phyloP scores from a whole-genome alignment of 495 filamentous ascomycete genomes.

The Penicillium chermesinum region DNA sequence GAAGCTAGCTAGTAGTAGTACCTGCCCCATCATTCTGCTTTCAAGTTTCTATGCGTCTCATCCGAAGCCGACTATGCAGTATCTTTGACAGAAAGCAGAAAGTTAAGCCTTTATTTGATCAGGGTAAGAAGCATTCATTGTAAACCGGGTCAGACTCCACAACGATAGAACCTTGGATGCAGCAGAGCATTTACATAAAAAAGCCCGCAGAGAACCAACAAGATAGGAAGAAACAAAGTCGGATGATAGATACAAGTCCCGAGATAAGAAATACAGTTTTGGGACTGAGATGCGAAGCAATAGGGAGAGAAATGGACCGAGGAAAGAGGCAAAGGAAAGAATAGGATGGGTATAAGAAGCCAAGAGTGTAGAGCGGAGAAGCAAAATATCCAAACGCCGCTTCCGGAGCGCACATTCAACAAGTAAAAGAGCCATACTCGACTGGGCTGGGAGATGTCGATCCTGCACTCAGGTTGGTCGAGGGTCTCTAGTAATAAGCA shows the following conservation, averaged over 20 bases:
- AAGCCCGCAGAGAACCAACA: conserved; percentile 15
- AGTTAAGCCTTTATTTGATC: background rate
- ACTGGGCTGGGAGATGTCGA: background rate
- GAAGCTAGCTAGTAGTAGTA: no score
- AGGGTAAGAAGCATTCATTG: background rate
- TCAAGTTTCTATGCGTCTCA: no score
- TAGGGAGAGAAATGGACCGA: conserved; percentile 1
- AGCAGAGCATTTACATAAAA: background rate
- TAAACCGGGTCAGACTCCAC: conserved; percentile 1
- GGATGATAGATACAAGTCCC: conserved; percentile 20
- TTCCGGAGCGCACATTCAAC: conserved; percentile 19
- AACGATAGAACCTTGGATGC: background rate
- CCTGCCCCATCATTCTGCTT: no score
- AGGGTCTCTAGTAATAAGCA: background rate
- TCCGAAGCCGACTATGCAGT: no score
- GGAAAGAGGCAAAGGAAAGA: conserved; percentile 10
- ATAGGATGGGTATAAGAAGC: conserved; percentile 24
- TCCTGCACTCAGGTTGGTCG: conserved; percentile 18
- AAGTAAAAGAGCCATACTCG: background rate
- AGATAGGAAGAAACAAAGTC: conserved; percentile 12
- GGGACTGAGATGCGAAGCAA: background rate
- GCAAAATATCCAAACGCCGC: conserved; percentile 20
- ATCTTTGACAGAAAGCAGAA: no score
- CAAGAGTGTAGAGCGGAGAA: conserved; percentile 9
- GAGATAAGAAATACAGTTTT: conserved; percentile 19